A percentile compares a stretch with the other conserved stretches of the same genome.
phyloP scores from a whole-genome alignment of 495 filamentous ascomycete genomes.

The Copromyces sp. region DNA sequence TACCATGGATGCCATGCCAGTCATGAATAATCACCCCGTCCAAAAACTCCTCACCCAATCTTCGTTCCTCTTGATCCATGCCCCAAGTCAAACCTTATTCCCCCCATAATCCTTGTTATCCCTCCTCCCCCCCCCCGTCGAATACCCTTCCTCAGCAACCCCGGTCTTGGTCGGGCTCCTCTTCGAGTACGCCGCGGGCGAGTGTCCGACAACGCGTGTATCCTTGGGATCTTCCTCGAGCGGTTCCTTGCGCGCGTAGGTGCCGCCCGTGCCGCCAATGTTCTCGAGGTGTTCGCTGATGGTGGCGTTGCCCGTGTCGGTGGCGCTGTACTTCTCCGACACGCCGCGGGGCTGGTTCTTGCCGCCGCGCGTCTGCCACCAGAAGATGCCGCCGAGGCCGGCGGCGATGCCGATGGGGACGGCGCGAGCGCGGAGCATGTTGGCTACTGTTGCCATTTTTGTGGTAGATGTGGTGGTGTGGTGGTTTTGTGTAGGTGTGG shows the following conservation, averaged over 20 bases:
- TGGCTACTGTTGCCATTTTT: not conserved
- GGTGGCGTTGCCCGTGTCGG: not conserved
- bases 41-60: not conserved
- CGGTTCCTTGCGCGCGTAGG: slow-evolving; percentile 1
- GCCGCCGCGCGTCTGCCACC: slow-evolving; percentile 17
- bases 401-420: slow-evolving; percentile 7
- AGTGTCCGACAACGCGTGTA: not conserved
- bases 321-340: not conserved
- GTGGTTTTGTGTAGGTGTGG: not conserved
- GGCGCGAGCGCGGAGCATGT: slow-evolving; percentile 12
- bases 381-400: slow-evolving; percentile 10
- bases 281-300: slow-evolving; percentile 13
- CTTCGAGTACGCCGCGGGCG: slow-evolving; percentile 7
- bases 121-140: not conserved
- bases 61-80: not conserved
- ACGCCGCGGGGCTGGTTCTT: slow-evolving; percentile 13
- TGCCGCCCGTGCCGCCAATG: slow-evolving; percentile 10
- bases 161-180: slow-evolving; percentile 5
- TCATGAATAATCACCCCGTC: not conserved
- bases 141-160: not conserved
- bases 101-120: not conserved
- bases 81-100: not conserved
- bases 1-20: not conserved
- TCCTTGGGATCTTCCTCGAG: slow-evolving; percentile 10
- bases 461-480: not conserved